phyloP scores from a whole-genome alignment of 768 basidiomycete species.

The Suillus sp. region DNA sequence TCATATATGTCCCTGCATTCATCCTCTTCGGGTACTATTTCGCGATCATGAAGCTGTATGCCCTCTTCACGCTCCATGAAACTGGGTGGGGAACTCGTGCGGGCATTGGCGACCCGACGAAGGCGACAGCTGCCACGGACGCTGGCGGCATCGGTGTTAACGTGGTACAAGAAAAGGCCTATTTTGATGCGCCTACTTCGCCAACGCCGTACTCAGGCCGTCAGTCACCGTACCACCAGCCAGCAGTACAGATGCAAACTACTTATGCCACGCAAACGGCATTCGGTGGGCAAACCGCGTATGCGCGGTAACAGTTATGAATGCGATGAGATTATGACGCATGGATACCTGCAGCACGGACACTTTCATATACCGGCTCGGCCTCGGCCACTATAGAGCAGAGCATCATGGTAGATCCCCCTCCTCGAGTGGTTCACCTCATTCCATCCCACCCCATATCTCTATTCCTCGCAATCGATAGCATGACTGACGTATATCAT shows the following conservation, averaged over 20 bases:
- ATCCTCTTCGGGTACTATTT: slow-evolving; percentile 94
- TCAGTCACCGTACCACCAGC: background rate
- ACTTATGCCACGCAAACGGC: slow-evolving; percentile 10
- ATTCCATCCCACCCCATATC: background rate
- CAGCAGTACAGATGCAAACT: slow-evolving; percentile 15
- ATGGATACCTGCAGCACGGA: background rate
- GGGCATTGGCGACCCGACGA: slow-evolving; percentile 83
- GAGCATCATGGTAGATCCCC: background rate
- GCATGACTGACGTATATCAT: background rate
- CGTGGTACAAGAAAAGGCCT: slow-evolving; percentile 29
- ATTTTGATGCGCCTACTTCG: slow-evolving; percentile 1
- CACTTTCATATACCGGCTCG: background rate
- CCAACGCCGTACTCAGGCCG: background rate
- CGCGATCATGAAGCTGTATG: slow-evolving; percentile 93
- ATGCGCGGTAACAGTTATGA: slow-evolving; percentile 9
- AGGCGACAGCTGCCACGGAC: slow-evolving; percentile 72
- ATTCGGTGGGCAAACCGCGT: slow-evolving; percentile 13
- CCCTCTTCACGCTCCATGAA: slow-evolving; percentile 88
- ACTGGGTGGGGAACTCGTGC: slow-evolving; percentile 97
- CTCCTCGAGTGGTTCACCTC: background rate
- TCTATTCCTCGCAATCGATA: background rate
- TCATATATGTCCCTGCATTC: slow-evolving; percentile 84
- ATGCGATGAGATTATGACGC: slow-evolving; percentile 6
- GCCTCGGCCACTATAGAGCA: background rate
- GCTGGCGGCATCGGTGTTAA: slow-evolving; percentile 23